Evolutionary conservation across 495 filamentous ascomycete genomes (phyloP), one percentile per base, ranked within the genome.

Genomic region (Beverwykella pulmonaria): DNA sequence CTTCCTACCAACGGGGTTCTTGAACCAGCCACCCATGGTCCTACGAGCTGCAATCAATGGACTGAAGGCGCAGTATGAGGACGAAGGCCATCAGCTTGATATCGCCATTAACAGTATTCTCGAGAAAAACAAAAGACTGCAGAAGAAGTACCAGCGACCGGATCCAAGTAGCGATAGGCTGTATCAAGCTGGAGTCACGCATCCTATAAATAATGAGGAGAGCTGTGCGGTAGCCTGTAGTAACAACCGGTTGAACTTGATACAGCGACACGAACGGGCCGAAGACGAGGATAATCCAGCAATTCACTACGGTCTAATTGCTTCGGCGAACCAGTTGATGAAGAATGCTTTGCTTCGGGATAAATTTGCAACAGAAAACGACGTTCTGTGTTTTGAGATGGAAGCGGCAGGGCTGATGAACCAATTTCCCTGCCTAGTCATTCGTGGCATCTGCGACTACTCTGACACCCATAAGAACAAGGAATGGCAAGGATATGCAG

Each of bases 271-370:
- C 2, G 55, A 70, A 57, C 69, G 78, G 27, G 17, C 50, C 23
- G 60, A 75, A 34, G 59, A 72, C 0, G 68, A 77, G 23, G 71
- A 76, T 54, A 73, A 58, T 23, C 59, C 67, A 19, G 49, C 48
- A 17, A 57, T 81, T 22, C 77, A 80, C 57, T 64, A 72, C 26
- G 78, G 79, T 9, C 67, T 61, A 7, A 75, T 80, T 61, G 79
- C 77, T 8, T 79, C 77, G 9, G 78, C 70, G 0, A 72, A 78
- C n/a, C 48, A 59, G 19, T 68, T 79, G 1, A 74, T 80, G 10
- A 74, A n/a, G n/a, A n/a, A n/a, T n/a, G n/a, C n/a, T n/a, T n/a
- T n/a, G n/a, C n/a, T n/a, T n/a, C n/a, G n/a, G n/a, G n/a, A n/a
- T n/a, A n/a, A n/a, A n/a, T n/a, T n/a, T n/a, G n/a, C n/a, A n/a